Percentiles rank a stretch among this genome's conserved stretches.
Evolutionary conservation across 768 basidiomycete species (phyloP).

Genomic region (Leucocoprinus sp.): DNA sequence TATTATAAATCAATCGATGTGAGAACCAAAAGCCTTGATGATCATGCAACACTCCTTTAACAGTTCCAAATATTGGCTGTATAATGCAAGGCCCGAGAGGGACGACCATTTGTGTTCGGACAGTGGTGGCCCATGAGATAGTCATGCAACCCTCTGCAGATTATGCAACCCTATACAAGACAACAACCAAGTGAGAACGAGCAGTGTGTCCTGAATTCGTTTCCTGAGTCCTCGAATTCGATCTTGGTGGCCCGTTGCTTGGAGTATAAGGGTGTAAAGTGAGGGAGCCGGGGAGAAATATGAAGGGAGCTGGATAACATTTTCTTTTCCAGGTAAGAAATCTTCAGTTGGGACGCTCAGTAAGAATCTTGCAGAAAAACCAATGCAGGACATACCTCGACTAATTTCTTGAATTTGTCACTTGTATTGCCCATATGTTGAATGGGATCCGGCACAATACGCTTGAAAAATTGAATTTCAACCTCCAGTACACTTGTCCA

Average conservation of each 20-base stretch:
- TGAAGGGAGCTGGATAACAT: constrained; percentile 76
- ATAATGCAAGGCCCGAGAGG: no score
- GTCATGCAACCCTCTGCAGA: no score
- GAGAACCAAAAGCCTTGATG: no score
- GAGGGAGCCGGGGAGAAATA: constrained; percentile 67
- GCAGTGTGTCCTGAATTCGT: constrained; percentile 72
- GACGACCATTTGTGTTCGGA: no score
- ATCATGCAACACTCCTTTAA: no score
- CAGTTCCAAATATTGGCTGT: no score
- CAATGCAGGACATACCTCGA: constrained; percentile 50
- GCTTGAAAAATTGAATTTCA: constrained; percentile 82
- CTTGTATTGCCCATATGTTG: constrained; percentile 96
- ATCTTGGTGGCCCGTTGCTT: constrained; percentile 65
- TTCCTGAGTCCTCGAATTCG: constrained; percentile 74
- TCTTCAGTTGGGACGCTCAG: constrained; percentile 53
- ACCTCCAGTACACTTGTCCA: constrained; percentile 92
- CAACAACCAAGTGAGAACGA: background rate
- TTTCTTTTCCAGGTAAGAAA: constrained; percentile 79
- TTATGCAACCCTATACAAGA: background rate
- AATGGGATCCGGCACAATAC: constrained; percentile 83
- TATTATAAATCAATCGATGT: no score
- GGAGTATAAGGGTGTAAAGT: constrained; percentile 72
- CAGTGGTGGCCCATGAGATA: no score
- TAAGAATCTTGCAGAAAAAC: background rate
- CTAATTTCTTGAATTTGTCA: constrained; percentile 80